Base-by-base conservation (phyloP, 192 early-diverging fungal genomes). In the Lobosporangium transversale region DNA sequence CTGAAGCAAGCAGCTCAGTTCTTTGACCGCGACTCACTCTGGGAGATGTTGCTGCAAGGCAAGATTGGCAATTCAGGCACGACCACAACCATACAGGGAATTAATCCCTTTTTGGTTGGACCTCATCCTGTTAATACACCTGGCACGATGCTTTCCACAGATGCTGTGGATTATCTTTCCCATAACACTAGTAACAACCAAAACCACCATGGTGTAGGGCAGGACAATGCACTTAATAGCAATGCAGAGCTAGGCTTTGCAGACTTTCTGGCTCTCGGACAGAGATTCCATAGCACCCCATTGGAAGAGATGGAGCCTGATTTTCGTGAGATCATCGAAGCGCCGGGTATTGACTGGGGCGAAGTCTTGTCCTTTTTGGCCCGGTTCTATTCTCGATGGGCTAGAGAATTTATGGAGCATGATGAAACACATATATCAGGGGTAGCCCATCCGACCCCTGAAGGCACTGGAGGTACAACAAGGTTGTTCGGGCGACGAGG, bases 221-320 rank as follows among this genome's bases (percentile, higher is more conserved):
- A 50, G n/a, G 66, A 63, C 2, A 68, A 52, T 31, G 30, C 35
- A 7, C 30, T 49, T 17, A 33, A 26, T 7, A 61, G 35, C 29
- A 60, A 53, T 17, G 51, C 69, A 0, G 67, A 71, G 12, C 65
- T 78, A 2, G 70, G 65, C n/a, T 63, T 73, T 68, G 55, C 62
- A 49, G 81, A 82, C 62, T 79, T 82, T 66, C 64, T 82, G 54
- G 67, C 67, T 1, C 66, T 82, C 31, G 78, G 70, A 29, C 76
- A 79, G 43, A 59, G 69, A 27, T 82, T 78, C 66, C 59, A 70
- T 30, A 75, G 69, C 42, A 71, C 76, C 27, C 68, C 71, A 7
- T 49, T 82, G 26, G 55, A 70, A 31, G 73, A 62, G 9, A 74
- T 82, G 66, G 67, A 79, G 47, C 81, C 81, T 18, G 81, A 76